Percentiles rank a stretch among this genome's conserved stretches.
phyloP scores from a whole-genome alignment of 495 filamentous ascomycete genomes.

The Xylaria palmicola region DNA sequence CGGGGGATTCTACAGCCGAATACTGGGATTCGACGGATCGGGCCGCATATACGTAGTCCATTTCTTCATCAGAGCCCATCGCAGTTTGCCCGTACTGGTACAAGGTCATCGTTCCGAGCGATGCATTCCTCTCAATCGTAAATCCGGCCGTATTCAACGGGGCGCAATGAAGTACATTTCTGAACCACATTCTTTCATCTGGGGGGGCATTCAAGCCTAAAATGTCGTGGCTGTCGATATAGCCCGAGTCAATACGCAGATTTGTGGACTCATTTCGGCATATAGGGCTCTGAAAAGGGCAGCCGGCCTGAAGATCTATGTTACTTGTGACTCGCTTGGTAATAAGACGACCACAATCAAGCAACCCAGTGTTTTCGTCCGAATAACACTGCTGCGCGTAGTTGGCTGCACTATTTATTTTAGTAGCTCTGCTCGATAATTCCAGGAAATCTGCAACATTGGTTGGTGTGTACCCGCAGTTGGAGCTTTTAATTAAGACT shows the following conservation, averaged over 20 bases:
- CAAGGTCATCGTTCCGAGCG: neutral
- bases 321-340: neutral
- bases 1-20: neutral
- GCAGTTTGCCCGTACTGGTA: neutral
- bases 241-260: neutral
- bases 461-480: neutral
- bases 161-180: neutral
- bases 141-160: neutral
- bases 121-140: neutral
- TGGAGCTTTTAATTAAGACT: neutral
- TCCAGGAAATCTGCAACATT: neutral
- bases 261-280: neutral
- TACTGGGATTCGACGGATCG: neutral
- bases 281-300: neutral
- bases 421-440: neutral
- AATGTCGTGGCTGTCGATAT: neutral
- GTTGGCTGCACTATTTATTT: neutral
- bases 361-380: neutral
- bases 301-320: neutral
- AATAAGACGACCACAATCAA: neutral
- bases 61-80: neutral
- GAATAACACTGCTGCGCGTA: constrained; percentile 10
- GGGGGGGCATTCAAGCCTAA: constrained; percentile 5
- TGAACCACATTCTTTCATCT: neutral
- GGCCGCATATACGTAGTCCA: neutral